Percentiles rank a stretch among this genome's conserved stretches.
Evolutionary conservation across 1,139 yeast species (phyloP).

Genomic region (Geotrichum reessii): DNA sequence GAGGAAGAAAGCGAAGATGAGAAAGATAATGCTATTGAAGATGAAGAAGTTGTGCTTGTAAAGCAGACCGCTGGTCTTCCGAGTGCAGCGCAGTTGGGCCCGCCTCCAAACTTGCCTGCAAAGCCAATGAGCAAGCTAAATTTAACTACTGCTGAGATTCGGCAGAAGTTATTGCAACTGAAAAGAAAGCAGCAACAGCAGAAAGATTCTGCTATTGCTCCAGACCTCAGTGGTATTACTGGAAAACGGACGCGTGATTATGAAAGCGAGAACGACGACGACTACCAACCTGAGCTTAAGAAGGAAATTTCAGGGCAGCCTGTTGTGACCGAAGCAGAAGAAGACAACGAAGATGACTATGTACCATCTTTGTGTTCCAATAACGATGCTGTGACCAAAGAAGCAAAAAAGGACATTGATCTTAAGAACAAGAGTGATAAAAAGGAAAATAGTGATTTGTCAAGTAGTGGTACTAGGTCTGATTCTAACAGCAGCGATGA

Average conservation of each 20-base stretch:
- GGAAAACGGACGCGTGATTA: neutral
- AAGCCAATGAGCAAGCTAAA: neutral
- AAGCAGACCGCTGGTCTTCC: neutral
- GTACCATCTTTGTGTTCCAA: neutral
- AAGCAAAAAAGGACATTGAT: neutral
- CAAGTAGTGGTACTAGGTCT: neutral
- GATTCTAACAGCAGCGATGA: neutral
- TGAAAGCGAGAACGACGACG: neutral
- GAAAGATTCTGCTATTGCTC: neutral
- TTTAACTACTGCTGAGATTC: neutral
- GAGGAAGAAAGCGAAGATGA: neutral
- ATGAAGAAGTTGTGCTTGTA: neutral
- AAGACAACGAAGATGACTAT: constrained; percentile 4
- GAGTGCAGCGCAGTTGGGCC: neutral
- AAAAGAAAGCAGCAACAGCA: neutral
- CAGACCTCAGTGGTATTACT: neutral
- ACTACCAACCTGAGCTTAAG: neutral
- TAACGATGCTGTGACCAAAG: neutral
- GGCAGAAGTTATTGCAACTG: neutral
- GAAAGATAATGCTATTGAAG: neutral
- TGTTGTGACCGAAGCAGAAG: neutral
- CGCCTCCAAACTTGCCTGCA: neutral
- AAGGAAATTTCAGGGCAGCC: neutral
- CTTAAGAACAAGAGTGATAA: neutral
- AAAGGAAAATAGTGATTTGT: neutral